These are phyloP conservation scores for Cerrena zonata DNA, from an alignment of 1,284 basidiomycete genomes.

Conservation along the genomic window DNA sequence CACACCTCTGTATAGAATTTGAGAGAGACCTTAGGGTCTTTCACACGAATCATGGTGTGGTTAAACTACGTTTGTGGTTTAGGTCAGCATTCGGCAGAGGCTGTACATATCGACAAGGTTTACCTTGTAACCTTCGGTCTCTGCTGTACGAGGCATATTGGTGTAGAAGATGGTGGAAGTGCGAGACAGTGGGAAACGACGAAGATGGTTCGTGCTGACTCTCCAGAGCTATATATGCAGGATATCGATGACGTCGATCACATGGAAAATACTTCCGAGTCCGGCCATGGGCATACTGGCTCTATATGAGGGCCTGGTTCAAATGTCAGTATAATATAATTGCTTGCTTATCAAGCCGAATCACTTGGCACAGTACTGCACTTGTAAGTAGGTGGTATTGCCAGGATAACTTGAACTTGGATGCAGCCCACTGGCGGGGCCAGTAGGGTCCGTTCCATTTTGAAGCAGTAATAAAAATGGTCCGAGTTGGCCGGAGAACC, in stretches of 20 bases:
- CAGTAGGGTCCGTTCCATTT: no score
- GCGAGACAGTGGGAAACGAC: neutral
- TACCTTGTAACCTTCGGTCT: neutral
- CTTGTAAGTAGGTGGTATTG: no score
- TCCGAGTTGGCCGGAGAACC: no score
- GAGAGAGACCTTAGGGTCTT: conserved; percentile 78
- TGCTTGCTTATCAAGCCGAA: no score
- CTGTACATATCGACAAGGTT: no score
- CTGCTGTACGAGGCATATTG: conserved; percentile 1
- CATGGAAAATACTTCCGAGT: neutral
- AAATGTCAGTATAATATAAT: no score
- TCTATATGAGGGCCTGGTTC: no score
- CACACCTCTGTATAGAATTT: conserved; percentile 69
- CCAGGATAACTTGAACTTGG: no score
- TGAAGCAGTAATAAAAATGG: no score
- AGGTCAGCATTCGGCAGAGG: neutral
- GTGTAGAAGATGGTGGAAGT: neutral
- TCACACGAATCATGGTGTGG: conserved; percentile 87
- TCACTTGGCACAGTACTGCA: no score
- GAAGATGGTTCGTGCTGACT: neutral
- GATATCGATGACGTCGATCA: neutral
- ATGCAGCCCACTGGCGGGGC: no score
- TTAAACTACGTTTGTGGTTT: conserved; percentile 57
- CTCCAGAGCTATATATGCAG: neutral
- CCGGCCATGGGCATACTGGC: no score